phyloP scores from a whole-genome alignment of 371 early-diverging fungal species.

The Blyttiomyces sp. region DNA sequence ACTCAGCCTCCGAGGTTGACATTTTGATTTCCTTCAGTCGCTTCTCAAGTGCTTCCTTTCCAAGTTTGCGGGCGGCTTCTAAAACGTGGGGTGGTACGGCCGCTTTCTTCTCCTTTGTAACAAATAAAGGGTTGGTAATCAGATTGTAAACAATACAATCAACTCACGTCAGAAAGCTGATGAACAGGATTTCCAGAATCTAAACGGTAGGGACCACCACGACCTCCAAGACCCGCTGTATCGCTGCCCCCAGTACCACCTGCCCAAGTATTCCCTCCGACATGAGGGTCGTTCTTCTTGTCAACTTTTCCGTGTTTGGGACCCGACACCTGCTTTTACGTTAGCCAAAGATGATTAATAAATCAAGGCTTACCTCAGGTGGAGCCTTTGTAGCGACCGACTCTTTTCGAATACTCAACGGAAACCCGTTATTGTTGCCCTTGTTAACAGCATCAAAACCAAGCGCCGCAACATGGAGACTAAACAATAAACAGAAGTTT shows the following conservation, averaged over 20 bases:
- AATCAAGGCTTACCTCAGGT: neutral
- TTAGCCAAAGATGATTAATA: neutral
- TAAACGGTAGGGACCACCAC: conserved; percentile 28
- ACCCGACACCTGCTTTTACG: conserved; percentile 17
- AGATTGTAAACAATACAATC: too few species aligned
- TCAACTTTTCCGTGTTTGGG: conserved; percentile 45
- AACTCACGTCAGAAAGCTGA: conserved; percentile 25
- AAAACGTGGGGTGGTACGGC: conserved; percentile 50
- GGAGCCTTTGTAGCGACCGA: conserved; percentile 8
- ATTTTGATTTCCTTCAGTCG: conserved; percentile 60
- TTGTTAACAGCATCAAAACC: too few species aligned
- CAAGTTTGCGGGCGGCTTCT: conserved; percentile 55
- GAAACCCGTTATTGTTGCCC: neutral
- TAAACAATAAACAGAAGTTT: too few species aligned
- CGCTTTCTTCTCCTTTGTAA: too few species aligned
- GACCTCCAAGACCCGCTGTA: conserved; percentile 28
- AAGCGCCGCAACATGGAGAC: neutral
- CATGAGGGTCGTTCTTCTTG: conserved; percentile 37
- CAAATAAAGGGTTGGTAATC: conserved; percentile 1
- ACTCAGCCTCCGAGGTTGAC: conserved; percentile 60
- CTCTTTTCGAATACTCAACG: neutral
- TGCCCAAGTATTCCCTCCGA: conserved; percentile 37
- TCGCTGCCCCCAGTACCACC: conserved; percentile 24
- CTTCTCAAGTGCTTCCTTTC: conserved; percentile 26
- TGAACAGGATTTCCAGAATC: conserved; percentile 20